phyloP scores from a whole-genome alignment of 345 rosid species.

The Moricandia arvensis region DNA sequence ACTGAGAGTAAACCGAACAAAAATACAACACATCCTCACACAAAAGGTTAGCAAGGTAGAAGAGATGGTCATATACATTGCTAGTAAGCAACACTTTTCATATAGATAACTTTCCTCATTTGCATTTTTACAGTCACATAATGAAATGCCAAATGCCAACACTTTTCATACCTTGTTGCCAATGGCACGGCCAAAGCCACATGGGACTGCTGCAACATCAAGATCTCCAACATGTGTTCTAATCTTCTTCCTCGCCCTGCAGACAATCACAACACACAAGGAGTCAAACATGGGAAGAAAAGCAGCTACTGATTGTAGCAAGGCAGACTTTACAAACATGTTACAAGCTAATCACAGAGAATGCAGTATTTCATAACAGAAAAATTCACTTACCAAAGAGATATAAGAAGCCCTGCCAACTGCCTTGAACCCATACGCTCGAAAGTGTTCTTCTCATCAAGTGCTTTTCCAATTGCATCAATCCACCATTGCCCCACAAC shows the following conservation, averaged over 20 bases:
- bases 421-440: constrained; percentile 99
- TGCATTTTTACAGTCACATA: background rate
- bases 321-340: background rate
- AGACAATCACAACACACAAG: constrained; percentile 23
- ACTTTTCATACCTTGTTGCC: constrained; percentile 71
- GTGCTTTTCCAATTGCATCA: constrained; percentile 85
- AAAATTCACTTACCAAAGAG: constrained; percentile 61
- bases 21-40: too few species aligned
- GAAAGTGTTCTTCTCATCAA: constrained; percentile 72
- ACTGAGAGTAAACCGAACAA: background rate
- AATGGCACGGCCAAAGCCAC: constrained; percentile 98
- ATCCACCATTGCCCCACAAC: constrained; percentile 90
- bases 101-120: background rate
- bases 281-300: background rate
- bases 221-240: constrained; percentile 90
- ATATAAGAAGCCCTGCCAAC: constrained; percentile 85
- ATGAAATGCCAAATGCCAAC: background rate
- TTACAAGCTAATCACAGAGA: background rate
- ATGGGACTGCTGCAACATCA: constrained; percentile 96
- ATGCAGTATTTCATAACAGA: constrained; percentile 1
- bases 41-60: too few species aligned
- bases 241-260: constrained; percentile 84
- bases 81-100: background rate
- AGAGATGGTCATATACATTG: background rate
- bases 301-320: background rate